Evolutionary conservation across 768 basidiomycete species (phyloP).

Genomic region (Leccinum subtestaceum): DNA sequence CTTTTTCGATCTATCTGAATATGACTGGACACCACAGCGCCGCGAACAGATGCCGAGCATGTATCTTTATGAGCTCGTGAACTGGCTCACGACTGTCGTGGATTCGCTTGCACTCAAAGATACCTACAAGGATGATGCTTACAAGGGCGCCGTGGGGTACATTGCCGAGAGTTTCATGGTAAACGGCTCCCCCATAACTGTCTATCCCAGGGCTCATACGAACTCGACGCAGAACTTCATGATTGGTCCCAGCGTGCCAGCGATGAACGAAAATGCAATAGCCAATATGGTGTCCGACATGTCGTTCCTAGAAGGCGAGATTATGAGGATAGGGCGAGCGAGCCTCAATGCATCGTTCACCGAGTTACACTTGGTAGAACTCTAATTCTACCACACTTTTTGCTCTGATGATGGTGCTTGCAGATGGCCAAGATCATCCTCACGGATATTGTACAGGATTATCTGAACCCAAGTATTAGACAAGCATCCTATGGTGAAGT

Average conservation of each 20-base stretch:
- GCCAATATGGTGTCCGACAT: constrained; percentile 84
- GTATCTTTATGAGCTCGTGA: constrained; percentile 93
- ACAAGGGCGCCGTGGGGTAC: constrained; percentile 82
- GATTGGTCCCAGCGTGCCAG: constrained; percentile 66
- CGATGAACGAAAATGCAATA: constrained; percentile 88
- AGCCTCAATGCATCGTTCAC: constrained; percentile 71
- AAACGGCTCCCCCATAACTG: constrained; percentile 21
- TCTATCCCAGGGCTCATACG: constrained; percentile 2
- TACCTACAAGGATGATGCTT: constrained; percentile 84
- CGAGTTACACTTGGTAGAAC: constrained; percentile 73
- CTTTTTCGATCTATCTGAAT: constrained; percentile 93
- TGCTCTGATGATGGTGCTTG: constrained; percentile 6
- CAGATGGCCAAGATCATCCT: constrained; percentile 75
- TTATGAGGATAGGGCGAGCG: constrained; percentile 68
- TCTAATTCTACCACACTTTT: neutral
- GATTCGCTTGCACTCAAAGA: constrained; percentile 86
- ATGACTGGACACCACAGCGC: constrained; percentile 81
- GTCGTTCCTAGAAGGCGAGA: constrained; percentile 84
- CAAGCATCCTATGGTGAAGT: constrained; percentile 64
- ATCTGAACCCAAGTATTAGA: constrained; percentile 67
- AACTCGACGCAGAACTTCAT: constrained; percentile 60
- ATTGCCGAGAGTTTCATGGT: constrained; percentile 90
- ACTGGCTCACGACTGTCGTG: constrained; percentile 95
- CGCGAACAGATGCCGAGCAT: constrained; percentile 81
- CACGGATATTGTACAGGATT: constrained; percentile 73